Conservation (phyloP, 148 eudicot genomes). For the Persicaria maculosa region DNA sequence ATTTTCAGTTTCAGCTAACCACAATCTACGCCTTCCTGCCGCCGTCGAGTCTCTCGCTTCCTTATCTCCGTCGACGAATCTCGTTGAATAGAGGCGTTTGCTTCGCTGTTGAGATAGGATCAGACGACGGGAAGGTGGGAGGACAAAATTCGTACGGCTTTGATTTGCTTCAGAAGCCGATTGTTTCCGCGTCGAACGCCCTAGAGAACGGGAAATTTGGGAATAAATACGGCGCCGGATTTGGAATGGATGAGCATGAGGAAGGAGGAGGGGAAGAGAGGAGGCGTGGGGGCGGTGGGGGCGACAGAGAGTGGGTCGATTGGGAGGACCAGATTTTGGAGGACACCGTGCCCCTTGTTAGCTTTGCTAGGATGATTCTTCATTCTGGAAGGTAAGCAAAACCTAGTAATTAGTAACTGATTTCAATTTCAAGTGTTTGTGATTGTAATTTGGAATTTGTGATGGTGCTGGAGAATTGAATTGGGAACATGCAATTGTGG, state of each 20-base stretch:
- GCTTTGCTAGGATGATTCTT: slow-evolving; percentile 87
- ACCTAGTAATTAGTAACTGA: neutral
- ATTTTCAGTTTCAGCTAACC: slow-evolving; percentile 1
- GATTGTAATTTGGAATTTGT: slow-evolving; percentile 11
- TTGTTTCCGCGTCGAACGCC: slow-evolving; percentile 19
- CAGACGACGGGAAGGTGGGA: slow-evolving; percentile 18
- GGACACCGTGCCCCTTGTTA: slow-evolving; percentile 88
- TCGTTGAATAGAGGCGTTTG: slow-evolving; percentile 7
- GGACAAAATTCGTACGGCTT: slow-evolving; percentile 24
- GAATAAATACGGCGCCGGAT: slow-evolving; percentile 8
- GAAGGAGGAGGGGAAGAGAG: slow-evolving; percentile 2
- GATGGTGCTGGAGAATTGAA: neutral
- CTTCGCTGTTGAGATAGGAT: slow-evolving; percentile 23
- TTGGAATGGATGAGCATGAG: slow-evolving; percentile 14
- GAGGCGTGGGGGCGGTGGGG: neutral
- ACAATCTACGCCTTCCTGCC: slow-evolving; percentile 20
- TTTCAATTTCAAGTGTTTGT: neutral
- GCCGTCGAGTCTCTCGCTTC: slow-evolving; percentile 24
- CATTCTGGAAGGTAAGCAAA: slow-evolving; percentile 73
- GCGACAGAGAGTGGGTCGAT: slow-evolving; percentile 48
- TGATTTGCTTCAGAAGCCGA: slow-evolving; percentile 60
- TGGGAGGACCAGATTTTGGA: slow-evolving; percentile 88
- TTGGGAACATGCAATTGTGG: neutral
- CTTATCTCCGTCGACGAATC: slow-evolving; percentile 12
- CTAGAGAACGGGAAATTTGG: slow-evolving; percentile 11